phyloP scores from a whole-genome alignment of 805 yeast species.

The Lachancea lanzarotensis region DNA sequence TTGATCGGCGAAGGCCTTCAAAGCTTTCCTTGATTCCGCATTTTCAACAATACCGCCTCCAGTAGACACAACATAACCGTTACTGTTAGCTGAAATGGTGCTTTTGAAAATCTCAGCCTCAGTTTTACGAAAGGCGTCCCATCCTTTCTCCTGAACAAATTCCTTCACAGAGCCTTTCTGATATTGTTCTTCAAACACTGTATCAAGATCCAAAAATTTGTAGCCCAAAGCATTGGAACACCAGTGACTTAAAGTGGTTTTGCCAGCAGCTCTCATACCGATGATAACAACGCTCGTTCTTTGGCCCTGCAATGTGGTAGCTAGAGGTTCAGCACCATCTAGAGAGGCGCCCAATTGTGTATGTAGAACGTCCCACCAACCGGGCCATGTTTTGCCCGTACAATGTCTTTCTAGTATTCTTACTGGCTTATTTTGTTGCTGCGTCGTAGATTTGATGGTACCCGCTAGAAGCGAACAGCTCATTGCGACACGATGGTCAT shows the following conservation, averaged over 20 bases:
- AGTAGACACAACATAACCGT: slow-evolving; percentile 71
- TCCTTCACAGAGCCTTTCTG: slow-evolving; percentile 46
- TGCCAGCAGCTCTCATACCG: slow-evolving; percentile 99
- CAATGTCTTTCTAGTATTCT: slow-evolving; percentile 80
- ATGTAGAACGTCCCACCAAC: slow-evolving; percentile 96
- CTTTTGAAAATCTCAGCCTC: slow-evolving; percentile 57
- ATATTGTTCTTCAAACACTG: slow-evolving; percentile 50
- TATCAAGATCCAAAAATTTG: slow-evolving; percentile 69
- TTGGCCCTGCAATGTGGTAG: slow-evolving; percentile 7
- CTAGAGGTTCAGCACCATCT: slow-evolving; percentile 61
- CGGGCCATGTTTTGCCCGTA: slow-evolving; percentile 99
- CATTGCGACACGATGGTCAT: slow-evolving; percentile 98
- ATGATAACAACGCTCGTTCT: slow-evolving; percentile 59
- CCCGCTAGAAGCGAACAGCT: slow-evolving; percentile 86
- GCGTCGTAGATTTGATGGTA: slow-evolving; percentile 33
- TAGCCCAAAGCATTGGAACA: slow-evolving; percentile 64
- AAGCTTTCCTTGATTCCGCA: slow-evolving; percentile 53
- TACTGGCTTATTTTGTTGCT: slow-evolving; percentile 36
- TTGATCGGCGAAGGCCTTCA: slow-evolving; percentile 45
- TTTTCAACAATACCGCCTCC: slow-evolving; percentile 96
- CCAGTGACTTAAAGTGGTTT: slow-evolving; percentile 78
- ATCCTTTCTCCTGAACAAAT: slow-evolving; percentile 59
- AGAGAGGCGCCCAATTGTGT: slow-evolving; percentile 56
- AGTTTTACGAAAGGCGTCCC: slow-evolving; percentile 76
- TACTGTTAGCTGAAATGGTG: slow-evolving; percentile 33